phyloP scores from a whole-genome alignment of 176 grass and related monocot genomes.

The Oryza officinalis region DNA sequence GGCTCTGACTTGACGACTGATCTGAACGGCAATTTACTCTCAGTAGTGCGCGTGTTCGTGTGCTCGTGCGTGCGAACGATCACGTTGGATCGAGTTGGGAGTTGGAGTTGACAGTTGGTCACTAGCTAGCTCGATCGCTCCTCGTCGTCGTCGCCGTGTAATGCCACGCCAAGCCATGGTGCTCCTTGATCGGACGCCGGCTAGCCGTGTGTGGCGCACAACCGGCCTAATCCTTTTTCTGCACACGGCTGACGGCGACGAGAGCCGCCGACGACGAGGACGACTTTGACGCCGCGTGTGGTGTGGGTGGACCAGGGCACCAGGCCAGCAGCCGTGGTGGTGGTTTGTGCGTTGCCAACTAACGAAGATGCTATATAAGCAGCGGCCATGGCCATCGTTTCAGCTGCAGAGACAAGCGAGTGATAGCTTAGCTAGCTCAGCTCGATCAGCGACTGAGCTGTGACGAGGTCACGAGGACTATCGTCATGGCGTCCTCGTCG shows the following conservation, averaged over 20 bases:
- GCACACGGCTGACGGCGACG: no score
- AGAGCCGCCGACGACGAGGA: neutral
- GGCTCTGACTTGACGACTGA: no score
- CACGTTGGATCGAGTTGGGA: neutral
- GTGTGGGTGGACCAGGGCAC: no score
- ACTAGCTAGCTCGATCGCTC: neutral
- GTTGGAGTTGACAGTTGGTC: neutral
- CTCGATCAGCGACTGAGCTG: neutral
- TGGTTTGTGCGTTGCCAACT: neutral
- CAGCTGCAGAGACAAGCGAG: neutral
- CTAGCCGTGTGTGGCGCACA: neutral
- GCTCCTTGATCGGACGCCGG: no score
- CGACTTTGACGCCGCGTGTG: constrained; percentile 13
- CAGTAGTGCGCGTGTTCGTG: no score
- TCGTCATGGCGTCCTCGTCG: constrained; percentile 43
- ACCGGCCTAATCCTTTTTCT: no score
- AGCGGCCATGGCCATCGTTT: neutral
- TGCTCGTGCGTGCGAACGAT: neutral
- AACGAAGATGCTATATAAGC: constrained; percentile 14
- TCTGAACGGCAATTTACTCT: no score
- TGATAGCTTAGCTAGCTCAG: neutral
- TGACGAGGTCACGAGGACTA: no score
- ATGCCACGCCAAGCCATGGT: no score
- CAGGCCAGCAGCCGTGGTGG: neutral
- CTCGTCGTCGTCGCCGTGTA: no score